Base-by-base conservation (phyloP, 768 basidiomycete genomes). In the Pleurotus tuber-regium region DNA sequence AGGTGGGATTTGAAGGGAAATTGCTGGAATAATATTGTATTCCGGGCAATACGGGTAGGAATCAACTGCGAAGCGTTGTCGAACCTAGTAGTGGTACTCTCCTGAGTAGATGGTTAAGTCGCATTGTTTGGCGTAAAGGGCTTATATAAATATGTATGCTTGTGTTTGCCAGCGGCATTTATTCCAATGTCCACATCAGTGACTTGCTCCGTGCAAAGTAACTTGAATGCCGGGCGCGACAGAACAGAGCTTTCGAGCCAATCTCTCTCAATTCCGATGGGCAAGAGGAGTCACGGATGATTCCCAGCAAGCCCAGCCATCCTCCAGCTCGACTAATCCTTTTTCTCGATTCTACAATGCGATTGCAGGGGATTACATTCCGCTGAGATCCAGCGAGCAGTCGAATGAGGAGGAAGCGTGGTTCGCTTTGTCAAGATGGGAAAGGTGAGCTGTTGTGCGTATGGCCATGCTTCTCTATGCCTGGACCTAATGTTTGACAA, bases 341-440 rank as follows among this genome's bases (percentile, higher is more conserved):
- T 93, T 98, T 66, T 82, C 88, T 10, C 78, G 92, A 24, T 91
- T 95, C 65, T 96, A 95, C 71, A 88, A 83, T 52, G 81, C 88
- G 14, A 76, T 98, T 43, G 89, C 89, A 7, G 86, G 86, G 10
- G 84, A 87, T 56, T 97, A 97, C 62, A 84, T 98, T 42, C 97
- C 96, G 0, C 72, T 98, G 54, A 78, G 92, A 33, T 89, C 87
- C 2, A 81, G 64, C 55, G 92, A 92, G 58, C 78, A 83, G 38
- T 87, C 87, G 25, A 93, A 92, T 66, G 95, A 99, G 66, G 96
- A 98, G 59, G 93, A 98, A 63, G 95, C 96, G 2, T 96, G 88
- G 79, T 92, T 97, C 68, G 87, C 89, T 36, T 70, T 95, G 31
- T 88, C 88, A 48, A 78, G 94, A 68, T 98, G 96, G 96, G 96